Evolutionary conservation across 2,329 filamentous ascomycete genomes (phyloP), one percentile per base, ranked within the genome.

Genomic region (Sporothrix protearum): DNA sequence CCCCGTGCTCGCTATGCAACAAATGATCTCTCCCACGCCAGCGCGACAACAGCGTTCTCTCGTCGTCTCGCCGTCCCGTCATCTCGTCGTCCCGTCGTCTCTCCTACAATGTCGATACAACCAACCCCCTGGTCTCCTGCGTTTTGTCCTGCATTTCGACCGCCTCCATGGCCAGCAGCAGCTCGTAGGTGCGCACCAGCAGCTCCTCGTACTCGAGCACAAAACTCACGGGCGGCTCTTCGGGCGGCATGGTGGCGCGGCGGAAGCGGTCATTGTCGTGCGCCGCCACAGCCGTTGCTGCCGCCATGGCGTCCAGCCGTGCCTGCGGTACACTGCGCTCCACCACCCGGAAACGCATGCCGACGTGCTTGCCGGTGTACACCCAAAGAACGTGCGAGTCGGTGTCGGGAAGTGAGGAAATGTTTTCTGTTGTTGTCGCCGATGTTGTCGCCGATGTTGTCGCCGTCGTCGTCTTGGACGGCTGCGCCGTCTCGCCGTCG

Each of bases 141-240:
- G 42, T 64, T 8, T 25, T 81, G 75, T 91, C 85, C 76, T 91
- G 86, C 67, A 85, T 82, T 71, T 88, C 81, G 1, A 89, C 89
- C 77, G 87, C 83, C 77, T 96, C 92, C 30, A 92, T 81, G 72
- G 85, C 88, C 49, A 91, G 79, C 16, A 92, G 82, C 47, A 93
- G 81, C 76, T 86, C 85, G 66, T 85, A 87, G 3, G 89, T 88
- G 66, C 88, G 86, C 47, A 94, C 84, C 55, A 91, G 80, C 69
- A 94, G 80, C 81, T 93, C 91, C 89, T 86, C 84, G 76, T 92
- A 92, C 71, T 91, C 87, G 36, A 96, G 82, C 57, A 86, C 86
- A 77, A 93, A 96, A 70, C 85, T 88, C 10, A 92, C 87, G 3
- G 89, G 84, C n/a, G 86, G 80, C 61, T 93, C 89, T 70, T 92